phyloP scores from a whole-genome alignment of 148 eudicot species.

The Dianthus caryophyllus region DNA sequence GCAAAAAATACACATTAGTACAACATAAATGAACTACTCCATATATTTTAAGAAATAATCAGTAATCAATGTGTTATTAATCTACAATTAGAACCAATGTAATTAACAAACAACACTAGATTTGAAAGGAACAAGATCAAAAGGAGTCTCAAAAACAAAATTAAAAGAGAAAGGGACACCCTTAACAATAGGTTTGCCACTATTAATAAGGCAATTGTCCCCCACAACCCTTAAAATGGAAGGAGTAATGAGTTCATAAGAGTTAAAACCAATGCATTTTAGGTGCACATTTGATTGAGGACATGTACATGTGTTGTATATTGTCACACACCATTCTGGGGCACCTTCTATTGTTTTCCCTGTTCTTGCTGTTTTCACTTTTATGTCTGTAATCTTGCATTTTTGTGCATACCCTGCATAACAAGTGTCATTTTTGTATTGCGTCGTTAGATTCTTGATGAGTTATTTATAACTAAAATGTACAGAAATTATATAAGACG shows the following conservation, averaged over 20 bases:
- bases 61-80: neutral
- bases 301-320: constrained; percentile 11
- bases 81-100: too few relatives aligned
- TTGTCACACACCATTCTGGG: constrained; percentile 11
- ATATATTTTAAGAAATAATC: neutral
- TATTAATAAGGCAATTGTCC: constrained; percentile 14
- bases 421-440: neutral
- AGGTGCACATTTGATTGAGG: constrained; percentile 13
- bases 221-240: constrained; percentile 15
- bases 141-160: constrained; percentile 15
- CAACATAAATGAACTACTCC: too few relatives aligned
- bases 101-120: constrained; percentile 6
- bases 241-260: neutral
- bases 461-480: too few relatives aligned
- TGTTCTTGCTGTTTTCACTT: neutral
- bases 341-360: constrained; percentile 11
- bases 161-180: constrained; percentile 12
- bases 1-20: too few relatives aligned
- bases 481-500: too few relatives aligned
- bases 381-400: constrained; percentile 8
- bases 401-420: neutral
- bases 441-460: too few relatives aligned
- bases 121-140: constrained; percentile 9
- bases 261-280: constrained; percentile 11
- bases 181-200: constrained; percentile 10